Evolutionary conservation across 1,139 yeast genomes (phyloP).

Genomic region (Lipomyces yarrowii): DNA sequence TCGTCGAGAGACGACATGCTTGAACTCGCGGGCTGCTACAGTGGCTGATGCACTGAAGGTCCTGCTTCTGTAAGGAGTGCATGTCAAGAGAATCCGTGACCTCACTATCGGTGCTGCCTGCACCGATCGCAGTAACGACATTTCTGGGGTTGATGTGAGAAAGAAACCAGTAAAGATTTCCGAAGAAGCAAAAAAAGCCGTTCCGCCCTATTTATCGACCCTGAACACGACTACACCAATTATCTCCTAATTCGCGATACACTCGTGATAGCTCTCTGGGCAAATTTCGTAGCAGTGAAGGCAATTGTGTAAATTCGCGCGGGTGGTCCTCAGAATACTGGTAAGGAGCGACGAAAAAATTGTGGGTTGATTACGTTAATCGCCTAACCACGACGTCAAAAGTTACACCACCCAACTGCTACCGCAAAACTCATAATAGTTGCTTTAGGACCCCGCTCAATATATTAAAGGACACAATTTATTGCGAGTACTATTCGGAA

Average conservation of each 20-base stretch:
- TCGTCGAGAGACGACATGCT: slow-evolving; percentile 22
- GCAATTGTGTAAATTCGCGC: neutral
- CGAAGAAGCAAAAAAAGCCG: neutral
- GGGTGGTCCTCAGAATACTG: neutral
- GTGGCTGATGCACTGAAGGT: slow-evolving; percentile 7
- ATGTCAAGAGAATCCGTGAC: neutral
- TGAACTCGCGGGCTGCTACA: slow-evolving; percentile 5
- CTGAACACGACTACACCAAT: neutral
- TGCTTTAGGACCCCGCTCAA: neutral
- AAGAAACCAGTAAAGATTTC: neutral
- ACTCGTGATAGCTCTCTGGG: neutral
- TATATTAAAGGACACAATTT: neutral
- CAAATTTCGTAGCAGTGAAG: neutral
- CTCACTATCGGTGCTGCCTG: neutral
- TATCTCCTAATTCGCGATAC: neutral
- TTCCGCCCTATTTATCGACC: neutral
- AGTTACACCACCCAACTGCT: neutral
- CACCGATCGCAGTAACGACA: neutral
- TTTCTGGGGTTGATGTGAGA: neutral
- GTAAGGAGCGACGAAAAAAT: neutral
- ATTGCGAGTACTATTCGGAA: neutral
- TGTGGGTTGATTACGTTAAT: neutral
- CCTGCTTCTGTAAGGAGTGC: neutral
- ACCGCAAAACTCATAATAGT: neutral
- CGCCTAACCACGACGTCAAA: neutral